Evolutionary conservation across 148 eudicot species (phyloP).

Genomic region (Vaccinium darrowii): DNA sequence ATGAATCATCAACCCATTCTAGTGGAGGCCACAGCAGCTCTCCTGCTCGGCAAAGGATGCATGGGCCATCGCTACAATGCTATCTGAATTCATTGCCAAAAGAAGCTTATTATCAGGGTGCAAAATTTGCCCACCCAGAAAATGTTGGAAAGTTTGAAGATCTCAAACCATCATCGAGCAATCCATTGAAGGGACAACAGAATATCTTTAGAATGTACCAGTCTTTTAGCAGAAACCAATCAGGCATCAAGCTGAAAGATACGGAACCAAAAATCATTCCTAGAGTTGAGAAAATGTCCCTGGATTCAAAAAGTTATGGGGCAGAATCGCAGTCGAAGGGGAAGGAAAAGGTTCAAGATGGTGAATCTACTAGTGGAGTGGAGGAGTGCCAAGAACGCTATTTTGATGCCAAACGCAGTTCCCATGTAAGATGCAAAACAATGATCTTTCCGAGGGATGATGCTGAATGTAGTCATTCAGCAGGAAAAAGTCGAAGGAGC

Average conservation of each 20-base stretch:
- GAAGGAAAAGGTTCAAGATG: slow-evolving; percentile 39
- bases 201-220: slow-evolving; percentile 25
- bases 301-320: slow-evolving; percentile 20
- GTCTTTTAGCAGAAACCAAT: slow-evolving; percentile 18
- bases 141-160: slow-evolving; percentile 23
- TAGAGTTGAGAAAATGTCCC: slow-evolving; percentile 18
- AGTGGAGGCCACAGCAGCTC: slow-evolving; percentile 47
- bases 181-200: slow-evolving; percentile 32
- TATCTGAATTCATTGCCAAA: slow-evolving; percentile 32
- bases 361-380: slow-evolving; percentile 26
- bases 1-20: slow-evolving; percentile 54
- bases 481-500: slow-evolving; percentile 25
- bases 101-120: slow-evolving; percentile 23
- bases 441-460: slow-evolving; percentile 34
- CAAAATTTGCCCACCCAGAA: slow-evolving; percentile 18
- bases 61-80: slow-evolving; percentile 35
- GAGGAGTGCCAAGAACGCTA: slow-evolving; percentile 24
- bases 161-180: slow-evolving; percentile 24
- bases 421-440: slow-evolving; percentile 24
- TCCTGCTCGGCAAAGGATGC: slow-evolving; percentile 41
- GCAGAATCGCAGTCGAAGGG: slow-evolving; percentile 39
- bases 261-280: slow-evolving; percentile 21
- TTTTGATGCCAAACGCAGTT: slow-evolving; percentile 24
- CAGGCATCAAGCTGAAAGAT: slow-evolving; percentile 30
- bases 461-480: slow-evolving; percentile 13